Evolutionary conservation across 257 asterid genomes (phyloP).

Genomic region (Fraxinus pennsylvanica): DNA sequence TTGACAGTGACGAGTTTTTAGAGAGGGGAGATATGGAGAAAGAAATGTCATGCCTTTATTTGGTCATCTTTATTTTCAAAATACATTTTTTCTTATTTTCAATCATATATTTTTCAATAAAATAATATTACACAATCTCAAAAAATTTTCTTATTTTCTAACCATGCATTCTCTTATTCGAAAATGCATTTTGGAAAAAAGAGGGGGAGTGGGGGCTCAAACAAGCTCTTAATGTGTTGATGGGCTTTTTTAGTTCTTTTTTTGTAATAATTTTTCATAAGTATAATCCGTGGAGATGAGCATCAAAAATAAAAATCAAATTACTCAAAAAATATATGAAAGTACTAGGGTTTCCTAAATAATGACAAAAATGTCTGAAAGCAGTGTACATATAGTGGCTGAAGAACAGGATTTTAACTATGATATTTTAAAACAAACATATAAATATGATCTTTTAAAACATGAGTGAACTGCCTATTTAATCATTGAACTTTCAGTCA

Average conservation of each 20-base stretch:
- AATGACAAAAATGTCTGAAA: slow-evolving; percentile 22
- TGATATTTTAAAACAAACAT: no score
- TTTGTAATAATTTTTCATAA: slow-evolving; percentile 69
- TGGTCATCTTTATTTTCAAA: not conserved
- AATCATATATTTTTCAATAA: no score
- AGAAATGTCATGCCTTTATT: slow-evolving; percentile 35
- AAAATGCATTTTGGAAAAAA: no score
- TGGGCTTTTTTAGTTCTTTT: slow-evolving; percentile 51
- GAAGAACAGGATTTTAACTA: no score
- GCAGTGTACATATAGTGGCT: slow-evolving; percentile 20
- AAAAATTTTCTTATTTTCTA: no score
- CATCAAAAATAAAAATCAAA: not conserved
- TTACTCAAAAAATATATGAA: not conserved
- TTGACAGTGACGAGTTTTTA: slow-evolving; percentile 15
- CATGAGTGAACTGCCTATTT: no score
- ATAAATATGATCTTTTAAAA: no score
- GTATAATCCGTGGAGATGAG: slow-evolving; percentile 32
- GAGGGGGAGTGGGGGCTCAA: no score
- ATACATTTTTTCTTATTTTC: no score
- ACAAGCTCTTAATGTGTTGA: slow-evolving; percentile 14
- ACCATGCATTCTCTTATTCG: no score
- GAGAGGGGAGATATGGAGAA: slow-evolving; percentile 24
- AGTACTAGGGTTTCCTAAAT: slow-evolving; percentile 41
- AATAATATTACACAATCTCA: no score
- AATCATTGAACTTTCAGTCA: no score